Evolutionary conservation across 805 yeast species (phyloP).

Genomic region (Candida berthetii): DNA sequence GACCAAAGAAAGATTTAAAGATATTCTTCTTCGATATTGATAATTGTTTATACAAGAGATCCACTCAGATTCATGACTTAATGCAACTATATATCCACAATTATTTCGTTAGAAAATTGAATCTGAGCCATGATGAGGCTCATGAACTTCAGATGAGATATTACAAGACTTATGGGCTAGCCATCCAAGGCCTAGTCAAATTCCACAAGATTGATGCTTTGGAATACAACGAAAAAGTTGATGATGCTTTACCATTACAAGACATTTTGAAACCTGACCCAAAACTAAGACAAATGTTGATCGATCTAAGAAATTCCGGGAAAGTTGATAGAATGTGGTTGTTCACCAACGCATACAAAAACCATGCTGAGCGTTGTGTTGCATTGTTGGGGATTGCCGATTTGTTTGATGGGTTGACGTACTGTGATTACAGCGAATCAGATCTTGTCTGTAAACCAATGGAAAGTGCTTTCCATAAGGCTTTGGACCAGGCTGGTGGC

Average conservation of each 20-base stretch:
- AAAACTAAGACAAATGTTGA: constrained; percentile 44
- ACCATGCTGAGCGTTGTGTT: constrained; percentile 80
- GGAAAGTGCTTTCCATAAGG: constrained; percentile 55
- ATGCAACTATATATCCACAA: constrained; percentile 85
- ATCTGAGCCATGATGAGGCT: constrained; percentile 69
- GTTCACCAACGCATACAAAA: constrained; percentile 90
- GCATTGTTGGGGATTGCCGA: constrained; percentile 85
- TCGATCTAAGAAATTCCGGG: constrained; percentile 32
- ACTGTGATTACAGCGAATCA: constrained; percentile 70
- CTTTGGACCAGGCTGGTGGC: constrained; percentile 60
- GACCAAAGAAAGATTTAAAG: constrained; percentile 23
- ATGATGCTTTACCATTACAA: constrained; percentile 86
- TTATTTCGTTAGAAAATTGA: constrained; percentile 63
- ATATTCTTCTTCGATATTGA: constrained; percentile 88
- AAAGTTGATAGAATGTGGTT: constrained; percentile 79
- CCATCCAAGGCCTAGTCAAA: constrained; percentile 78
- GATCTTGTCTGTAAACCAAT: constrained; percentile 90
- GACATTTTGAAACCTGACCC: constrained; percentile 62
- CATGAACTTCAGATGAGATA: constrained; percentile 62
- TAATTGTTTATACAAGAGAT: constrained; percentile 78
- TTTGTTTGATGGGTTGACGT: constrained; percentile 88
- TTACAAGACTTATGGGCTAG: constrained; percentile 85
- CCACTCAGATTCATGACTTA: constrained; percentile 71
- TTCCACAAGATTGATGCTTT: constrained; percentile 72
- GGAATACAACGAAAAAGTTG: constrained; percentile 84